Evolutionary conservation across 139 green algal species (phyloP), one percentile per base, ranked within the genome.

Genomic region (Dunaliella primolecta): DNA sequence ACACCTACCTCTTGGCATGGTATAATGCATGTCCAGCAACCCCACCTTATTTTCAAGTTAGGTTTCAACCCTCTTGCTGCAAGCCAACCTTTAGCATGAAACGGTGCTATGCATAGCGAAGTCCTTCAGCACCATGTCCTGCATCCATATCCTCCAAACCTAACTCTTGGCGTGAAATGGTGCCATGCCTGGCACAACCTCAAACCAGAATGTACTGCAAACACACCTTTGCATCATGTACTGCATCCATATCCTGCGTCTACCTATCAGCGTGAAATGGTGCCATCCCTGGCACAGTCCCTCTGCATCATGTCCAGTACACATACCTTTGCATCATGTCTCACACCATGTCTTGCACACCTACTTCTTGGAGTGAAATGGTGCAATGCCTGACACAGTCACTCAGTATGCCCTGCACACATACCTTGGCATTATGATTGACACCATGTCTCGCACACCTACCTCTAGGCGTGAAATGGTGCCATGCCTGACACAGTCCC

Each of bases 251-350:
- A n/a, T n/a, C n/a, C n/a, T n/a, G n/a, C n/a, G n/a, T n/a, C n/a
- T n/a, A n/a, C 92, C 74, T 95, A 89, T 38, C 64, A 3, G 21
- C 92, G 88, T 0, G 84, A 86, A 37, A 96, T 82, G 78, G 36
- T 32, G 2, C 93, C 92, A 55, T 90, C 75, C 79, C 85, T 79
- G 15, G 86, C 80, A 24, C 77, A 84, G 33, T 94, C 90, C 30
- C 90, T 76, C 88, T 98, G 90, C 80, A 95, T 89, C 94, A 98
- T 75, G n/a, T 95, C 93, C 89, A 15, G 20, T 21, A 72, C 56
- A 72, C 56, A 72, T 29, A 72, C 56, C 20, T 15, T 21, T 29
- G 56, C 56, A 72, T 21, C 20, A 15, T 29, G 20, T 29, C 15
- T 15, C 20, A 15, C 21, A 15, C 21, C 56, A 29, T 29, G 20